These are phyloP conservation scores for Ganoderma leucocontextum DNA, from an alignment of 1,284 basidiomycete species.

Conservation along the genomic window DNA sequence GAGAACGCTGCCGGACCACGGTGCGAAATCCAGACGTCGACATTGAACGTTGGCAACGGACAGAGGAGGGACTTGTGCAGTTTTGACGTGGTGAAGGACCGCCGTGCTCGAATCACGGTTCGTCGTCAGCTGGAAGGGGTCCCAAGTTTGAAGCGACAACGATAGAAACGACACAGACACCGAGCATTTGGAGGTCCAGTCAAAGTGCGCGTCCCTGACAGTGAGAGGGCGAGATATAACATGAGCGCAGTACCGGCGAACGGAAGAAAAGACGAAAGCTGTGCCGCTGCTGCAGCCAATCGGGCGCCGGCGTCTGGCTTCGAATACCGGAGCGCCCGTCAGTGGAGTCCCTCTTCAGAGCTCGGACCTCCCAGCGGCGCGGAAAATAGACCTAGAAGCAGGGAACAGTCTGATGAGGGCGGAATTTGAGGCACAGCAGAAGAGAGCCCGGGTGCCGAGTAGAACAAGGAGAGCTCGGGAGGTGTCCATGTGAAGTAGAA, in stretches of 20 bases:
- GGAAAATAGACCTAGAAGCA: not conserved
- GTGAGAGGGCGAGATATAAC: not conserved
- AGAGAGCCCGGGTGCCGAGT: not conserved
- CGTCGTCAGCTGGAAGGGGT: not conserved
- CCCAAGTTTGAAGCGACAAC: not conserved
- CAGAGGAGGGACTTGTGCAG: not conserved
- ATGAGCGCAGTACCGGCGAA: not conserved
- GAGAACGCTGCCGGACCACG: not conserved
- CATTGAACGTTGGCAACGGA: not conserved
- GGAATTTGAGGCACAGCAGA: slow-evolving; percentile 3
- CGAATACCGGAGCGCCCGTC: slow-evolving; percentile 1
- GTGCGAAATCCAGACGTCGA: not conserved
- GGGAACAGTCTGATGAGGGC: not conserved
- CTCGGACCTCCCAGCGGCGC: not conserved
- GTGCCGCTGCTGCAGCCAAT: not conserved
- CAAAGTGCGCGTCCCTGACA: not conserved
- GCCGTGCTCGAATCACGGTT: not conserved
- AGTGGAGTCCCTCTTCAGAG: not conserved
- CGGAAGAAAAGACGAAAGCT: not conserved
- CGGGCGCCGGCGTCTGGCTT: not conserved
- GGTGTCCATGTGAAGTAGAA: not conserved
- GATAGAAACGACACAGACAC: not conserved
- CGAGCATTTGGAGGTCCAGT: not conserved
- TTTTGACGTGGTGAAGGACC: not conserved
- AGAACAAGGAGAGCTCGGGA: not conserved